phyloP scores from a whole-genome alignment of 768 basidiomycete species.

The Collybia mongolica region DNA sequence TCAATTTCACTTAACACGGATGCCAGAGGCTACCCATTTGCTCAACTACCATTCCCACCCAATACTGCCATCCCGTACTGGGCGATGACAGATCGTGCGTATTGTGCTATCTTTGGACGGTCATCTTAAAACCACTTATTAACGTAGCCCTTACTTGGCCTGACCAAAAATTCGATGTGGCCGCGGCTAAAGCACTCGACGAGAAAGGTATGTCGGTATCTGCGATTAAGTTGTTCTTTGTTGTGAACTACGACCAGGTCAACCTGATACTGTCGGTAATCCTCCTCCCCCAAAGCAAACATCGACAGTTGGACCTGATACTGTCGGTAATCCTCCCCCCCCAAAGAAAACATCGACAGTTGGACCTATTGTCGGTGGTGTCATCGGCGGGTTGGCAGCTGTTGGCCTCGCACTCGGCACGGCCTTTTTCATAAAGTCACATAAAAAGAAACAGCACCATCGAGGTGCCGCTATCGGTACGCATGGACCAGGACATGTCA shows the following conservation, averaged over 20 bases:
- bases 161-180: slow-evolving; percentile 21
- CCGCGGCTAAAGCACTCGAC: slow-evolving; percentile 27
- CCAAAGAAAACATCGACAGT: slow-evolving; percentile 24
- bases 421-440: slow-evolving; percentile 25
- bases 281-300: no score
- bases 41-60: slow-evolving; percentile 24
- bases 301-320: no score
- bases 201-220: slow-evolving; percentile 19
- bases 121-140: slow-evolving; percentile 10
- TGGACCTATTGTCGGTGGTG: slow-evolving; percentile 45
- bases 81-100: slow-evolving; percentile 46
- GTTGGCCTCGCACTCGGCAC: slow-evolving; percentile 25
- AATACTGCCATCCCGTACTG: slow-evolving; percentile 43
- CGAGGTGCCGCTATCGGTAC: background rate
- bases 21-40: slow-evolving; percentile 39
- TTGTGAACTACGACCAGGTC: slow-evolving; percentile 13
- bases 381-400: slow-evolving; percentile 38
- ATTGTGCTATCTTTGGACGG: background rate
- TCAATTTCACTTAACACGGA: no score
- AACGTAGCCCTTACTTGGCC: slow-evolving; percentile 35
- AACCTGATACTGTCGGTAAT: slow-evolving; percentile 27
- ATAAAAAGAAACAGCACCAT: slow-evolving; percentile 9
- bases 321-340: no score
- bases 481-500: slow-evolving; percentile 6
- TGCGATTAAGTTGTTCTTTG: background rate